phyloP scores from a whole-genome alignment of 2,329 filamentous ascomycete species.

The Colletotrichum tofieldiae region DNA sequence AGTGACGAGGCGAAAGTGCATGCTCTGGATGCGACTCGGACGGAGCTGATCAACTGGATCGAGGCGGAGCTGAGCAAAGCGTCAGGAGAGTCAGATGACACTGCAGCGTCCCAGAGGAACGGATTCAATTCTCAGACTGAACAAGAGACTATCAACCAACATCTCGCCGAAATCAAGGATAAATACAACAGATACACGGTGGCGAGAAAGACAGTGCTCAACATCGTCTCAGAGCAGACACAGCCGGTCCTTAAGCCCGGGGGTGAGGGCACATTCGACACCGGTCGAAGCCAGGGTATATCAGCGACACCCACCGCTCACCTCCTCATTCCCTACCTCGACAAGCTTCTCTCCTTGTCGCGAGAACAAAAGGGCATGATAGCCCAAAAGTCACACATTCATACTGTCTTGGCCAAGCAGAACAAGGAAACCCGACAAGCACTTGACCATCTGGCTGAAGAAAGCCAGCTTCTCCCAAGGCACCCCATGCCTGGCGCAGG shows the following conservation, averaged over 20 bases:
- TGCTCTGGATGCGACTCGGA: slow-evolving; percentile 70
- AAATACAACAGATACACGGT: slow-evolving; percentile 70
- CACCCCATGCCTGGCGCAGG: slow-evolving; percentile 61
- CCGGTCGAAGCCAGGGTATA: slow-evolving; percentile 37
- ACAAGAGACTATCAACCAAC: slow-evolving; percentile 54
- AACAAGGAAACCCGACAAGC: slow-evolving; percentile 65
- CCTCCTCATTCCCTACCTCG: slow-evolving; percentile 71
- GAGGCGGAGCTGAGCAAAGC: slow-evolving; percentile 73
- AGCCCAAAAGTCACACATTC: slow-evolving; percentile 72
- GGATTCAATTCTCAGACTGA: slow-evolving; percentile 41
- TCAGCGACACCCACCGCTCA: slow-evolving; percentile 52
- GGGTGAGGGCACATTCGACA: slow-evolving; percentile 5
- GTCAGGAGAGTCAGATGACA: slow-evolving; percentile 51
- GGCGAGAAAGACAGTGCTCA: slow-evolving; percentile 64
- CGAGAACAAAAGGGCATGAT: slow-evolving; percentile 71
- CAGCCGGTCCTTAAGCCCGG: slow-evolving; percentile 48
- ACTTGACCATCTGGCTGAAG: slow-evolving; percentile 70
- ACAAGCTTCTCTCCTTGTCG: slow-evolving; percentile 66
- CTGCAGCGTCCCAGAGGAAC: slow-evolving; percentile 42
- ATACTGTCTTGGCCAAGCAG: slow-evolving; percentile 64
- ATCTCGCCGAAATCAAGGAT: slow-evolving; percentile 64
- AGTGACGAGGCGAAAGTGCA: slow-evolving; percentile 60
- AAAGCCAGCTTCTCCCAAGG: slow-evolving; percentile 73
- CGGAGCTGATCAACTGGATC: slow-evolving; percentile 76
- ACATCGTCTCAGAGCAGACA: slow-evolving; percentile 54